Evolutionary conservation across 179 eudicot genomes (phyloP).

Genomic region (Camellia oleifera): DNA sequence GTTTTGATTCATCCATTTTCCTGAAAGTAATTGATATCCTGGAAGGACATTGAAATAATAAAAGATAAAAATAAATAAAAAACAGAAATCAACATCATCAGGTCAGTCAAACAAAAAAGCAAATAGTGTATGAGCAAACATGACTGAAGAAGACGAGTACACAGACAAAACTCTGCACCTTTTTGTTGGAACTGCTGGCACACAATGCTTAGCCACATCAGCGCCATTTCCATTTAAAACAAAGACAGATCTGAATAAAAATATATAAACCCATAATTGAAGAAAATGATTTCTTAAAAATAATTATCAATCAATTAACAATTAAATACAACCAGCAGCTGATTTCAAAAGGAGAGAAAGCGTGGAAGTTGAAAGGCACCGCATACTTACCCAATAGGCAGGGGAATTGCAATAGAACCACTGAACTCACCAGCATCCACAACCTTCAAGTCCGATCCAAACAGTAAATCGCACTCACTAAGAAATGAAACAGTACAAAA

Average conservation of each 20-base stretch:
- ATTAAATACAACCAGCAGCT: not conserved
- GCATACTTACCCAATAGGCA: conserved; percentile 82
- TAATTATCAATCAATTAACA: not conserved
- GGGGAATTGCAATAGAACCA: conserved; percentile 58
- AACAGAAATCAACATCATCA: not conserved
- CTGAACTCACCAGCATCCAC: conserved; percentile 73
- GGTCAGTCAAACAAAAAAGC: not conserved
- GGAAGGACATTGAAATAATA: not conserved
- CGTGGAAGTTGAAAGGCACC: not conserved
- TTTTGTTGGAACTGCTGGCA: conserved; percentile 76
- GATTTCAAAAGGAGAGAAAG: not conserved
- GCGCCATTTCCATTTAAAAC: conserved; percentile 87
- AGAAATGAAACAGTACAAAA: conserved; percentile 94
- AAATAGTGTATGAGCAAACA: not conserved
- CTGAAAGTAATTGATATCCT: conserved; percentile 93
- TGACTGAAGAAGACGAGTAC: not conserved
- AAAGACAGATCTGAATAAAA: conserved; percentile 69
- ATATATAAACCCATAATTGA: not conserved
- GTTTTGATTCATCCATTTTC: conserved; percentile 77
- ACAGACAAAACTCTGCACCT: conserved; percentile 34
- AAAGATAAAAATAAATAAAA: too few relatives aligned
- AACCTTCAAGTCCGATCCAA: conserved; percentile 72
- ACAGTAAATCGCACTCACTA: conserved; percentile 82
- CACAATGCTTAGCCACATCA: conserved; percentile 84
- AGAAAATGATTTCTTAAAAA: not conserved